These are phyloP conservation scores for Usnea hakonensis DNA, from an alignment of 495 filamentous ascomycete genomes.

Conservation along the genomic window DNA sequence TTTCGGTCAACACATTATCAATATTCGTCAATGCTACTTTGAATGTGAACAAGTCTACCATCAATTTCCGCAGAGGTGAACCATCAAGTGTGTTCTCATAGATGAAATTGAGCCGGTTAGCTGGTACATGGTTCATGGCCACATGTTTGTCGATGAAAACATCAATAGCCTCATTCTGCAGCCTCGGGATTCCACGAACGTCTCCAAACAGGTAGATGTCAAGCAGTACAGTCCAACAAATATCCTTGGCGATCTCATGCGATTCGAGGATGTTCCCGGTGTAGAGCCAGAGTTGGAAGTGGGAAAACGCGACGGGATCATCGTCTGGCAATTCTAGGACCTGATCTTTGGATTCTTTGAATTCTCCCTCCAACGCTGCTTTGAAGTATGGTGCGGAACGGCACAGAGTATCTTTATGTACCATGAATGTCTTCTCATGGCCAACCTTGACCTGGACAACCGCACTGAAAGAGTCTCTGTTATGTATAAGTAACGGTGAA, in stretches of 20 bases:
- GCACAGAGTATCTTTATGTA: conserved; percentile 19
- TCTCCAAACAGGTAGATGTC: not conserved
- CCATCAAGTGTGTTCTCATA: no score
- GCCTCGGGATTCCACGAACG: not conserved
- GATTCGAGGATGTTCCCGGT: not conserved
- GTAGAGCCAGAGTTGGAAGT: conserved; percentile 9
- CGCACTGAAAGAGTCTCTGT: not conserved
- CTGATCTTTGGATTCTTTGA: conserved; percentile 18
- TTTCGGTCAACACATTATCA: no score
- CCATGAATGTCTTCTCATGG: not conserved
- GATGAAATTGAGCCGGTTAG: no score
- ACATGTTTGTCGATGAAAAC: no score
- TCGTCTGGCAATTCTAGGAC: conserved; percentile 17
- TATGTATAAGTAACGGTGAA: not conserved
- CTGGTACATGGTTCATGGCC: no score
- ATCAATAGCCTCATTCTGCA: no score
- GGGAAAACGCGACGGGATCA: not conserved
- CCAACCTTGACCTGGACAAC: not conserved
- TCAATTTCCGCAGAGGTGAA: no score
- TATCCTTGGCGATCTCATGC: not conserved
- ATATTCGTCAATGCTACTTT: no score
- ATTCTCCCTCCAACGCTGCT: conserved; percentile 17
- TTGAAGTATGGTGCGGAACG: conserved; percentile 18
- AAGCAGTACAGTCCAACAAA: not conserved
- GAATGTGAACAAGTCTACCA: no score